Base-by-base conservation (phyloP, 1,139 yeast genomes). In the Lodderomyces jiufengensis region DNA sequence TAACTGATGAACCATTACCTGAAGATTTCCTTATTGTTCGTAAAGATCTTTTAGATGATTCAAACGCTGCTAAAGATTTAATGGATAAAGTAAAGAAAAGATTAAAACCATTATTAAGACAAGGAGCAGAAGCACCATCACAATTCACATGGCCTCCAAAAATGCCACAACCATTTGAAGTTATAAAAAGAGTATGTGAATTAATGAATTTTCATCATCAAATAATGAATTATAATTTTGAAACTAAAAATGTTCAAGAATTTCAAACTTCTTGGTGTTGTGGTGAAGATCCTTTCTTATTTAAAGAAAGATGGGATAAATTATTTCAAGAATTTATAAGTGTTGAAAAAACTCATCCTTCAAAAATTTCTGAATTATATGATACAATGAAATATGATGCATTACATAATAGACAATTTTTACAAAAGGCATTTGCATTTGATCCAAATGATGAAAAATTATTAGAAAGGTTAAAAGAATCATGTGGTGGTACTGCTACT, bases 311-410 rank as follows among this genome's bases (percentile, higher is more conserved):
- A 54, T 94, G 99, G 99, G 97, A 92, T 51, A 94, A 94, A 57
- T 68, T 94, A 34, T 94, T 94, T 60, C 85, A 80, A 48, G 99
- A 94, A 59, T 94, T 94, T 61, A 80, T 82, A 24, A 80, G 86
- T 34, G 95, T 88, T 33, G 99, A 94, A 49, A 94, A 94, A 61
- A 95, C 95, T 1, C 98, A 94, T 60, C 99, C 99, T 13, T 84
- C 97, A 2, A 92, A 92, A 61, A 92, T 94, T 40, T 84, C 95
- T 30, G 99, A 94, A 61, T 72, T 94, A 43, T 94, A 94, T 55
- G 99, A 94, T 59, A 90, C 99, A 1, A 92, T 94, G 97, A 94
- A 94, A 61, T 92, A 86, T 55, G 99, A 94, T 63, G 98, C 97
- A 6, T 70, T 94, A 42, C 99, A 94, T 59, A 94, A 94, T 58